These are phyloP conservation scores for Pythium insidiosum DNA, from an alignment of 352 stramenopile genomes.

Conservation along the genomic window DNA sequence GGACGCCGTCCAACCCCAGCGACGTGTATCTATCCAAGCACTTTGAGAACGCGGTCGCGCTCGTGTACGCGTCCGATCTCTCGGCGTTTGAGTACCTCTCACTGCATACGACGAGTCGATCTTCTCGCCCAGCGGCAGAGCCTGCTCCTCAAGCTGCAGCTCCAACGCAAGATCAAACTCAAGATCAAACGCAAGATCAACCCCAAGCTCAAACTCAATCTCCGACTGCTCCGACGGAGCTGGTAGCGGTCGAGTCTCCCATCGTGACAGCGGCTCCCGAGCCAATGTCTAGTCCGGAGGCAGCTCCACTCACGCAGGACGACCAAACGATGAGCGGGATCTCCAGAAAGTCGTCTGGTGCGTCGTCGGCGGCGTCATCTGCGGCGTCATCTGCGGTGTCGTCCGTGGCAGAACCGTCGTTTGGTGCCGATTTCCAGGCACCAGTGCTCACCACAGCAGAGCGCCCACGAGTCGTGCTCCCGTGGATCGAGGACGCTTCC, in stretches of 20 bases:
- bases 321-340: no score
- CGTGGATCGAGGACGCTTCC: conserved; percentile 34
- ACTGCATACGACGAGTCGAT: conserved; percentile 12
- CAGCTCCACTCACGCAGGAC: background rate
- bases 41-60: conserved; percentile 49
- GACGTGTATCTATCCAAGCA: conserved; percentile 63
- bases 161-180: no score
- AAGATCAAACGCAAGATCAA: no score
- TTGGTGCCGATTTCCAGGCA: conserved; percentile 26
- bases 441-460: conserved; percentile 31
- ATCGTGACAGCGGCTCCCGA: background rate
- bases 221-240: background rate
- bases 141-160: no score
- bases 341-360: background rate
- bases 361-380: background rate
- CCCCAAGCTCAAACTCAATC: no score
- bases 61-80: conserved; percentile 66
- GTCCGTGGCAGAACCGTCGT: conserved; percentile 6
- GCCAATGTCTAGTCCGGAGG: no score
- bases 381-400: background rate
- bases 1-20: conserved; percentile 10
- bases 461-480: conserved; percentile 22
- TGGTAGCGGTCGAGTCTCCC: background rate
- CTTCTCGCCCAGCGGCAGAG: conserved; percentile 11
- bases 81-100: conserved; percentile 29